Conservation (phyloP, 2,329 filamentous ascomycete genomes). For the Pestalotiopsis sp. region DNA sequence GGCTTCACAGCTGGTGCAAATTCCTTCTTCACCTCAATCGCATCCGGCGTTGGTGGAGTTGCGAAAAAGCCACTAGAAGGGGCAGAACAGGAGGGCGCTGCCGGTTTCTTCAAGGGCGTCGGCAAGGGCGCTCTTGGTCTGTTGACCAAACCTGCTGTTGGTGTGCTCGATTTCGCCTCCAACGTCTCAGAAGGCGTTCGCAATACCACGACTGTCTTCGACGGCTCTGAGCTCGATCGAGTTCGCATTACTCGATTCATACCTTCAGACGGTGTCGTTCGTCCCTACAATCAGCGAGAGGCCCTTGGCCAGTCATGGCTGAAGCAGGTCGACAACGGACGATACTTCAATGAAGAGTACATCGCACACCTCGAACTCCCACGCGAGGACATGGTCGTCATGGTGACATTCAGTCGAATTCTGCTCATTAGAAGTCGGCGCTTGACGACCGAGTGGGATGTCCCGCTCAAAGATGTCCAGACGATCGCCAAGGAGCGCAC, state of each 20-base stretch:
- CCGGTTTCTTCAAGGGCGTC: conserved; percentile 96
- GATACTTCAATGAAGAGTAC: conserved; percentile 97
- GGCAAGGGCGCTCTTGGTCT: conserved; percentile 92
- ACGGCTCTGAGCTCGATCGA: conserved; percentile 89
- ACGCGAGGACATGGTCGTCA: conserved; percentile 82
- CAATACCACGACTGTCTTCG: conserved; percentile 98
- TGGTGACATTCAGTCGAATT: conserved; percentile 86
- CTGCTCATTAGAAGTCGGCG: conserved; percentile 86
- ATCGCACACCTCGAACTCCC: conserved; percentile 94
- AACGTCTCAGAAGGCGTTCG: conserved; percentile 97
- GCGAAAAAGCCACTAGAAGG: conserved; percentile 93
- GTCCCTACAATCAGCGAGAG: conserved; percentile 92
- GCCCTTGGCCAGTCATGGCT: conserved; percentile 98
- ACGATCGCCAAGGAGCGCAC: conserved; percentile 97
- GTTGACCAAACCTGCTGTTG: conserved; percentile 96
- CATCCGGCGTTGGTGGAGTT: conserved; percentile 89
- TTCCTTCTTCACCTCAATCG: conserved; percentile 88
- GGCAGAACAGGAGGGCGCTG: conserved; percentile 89
- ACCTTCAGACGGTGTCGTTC: conserved; percentile 86
- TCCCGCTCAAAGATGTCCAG: conserved; percentile 92
- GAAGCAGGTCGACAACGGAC: conserved; percentile 95
- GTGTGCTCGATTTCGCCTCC: conserved; percentile 93
- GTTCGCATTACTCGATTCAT: conserved; percentile 94
- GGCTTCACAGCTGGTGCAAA: conserved; percentile 95
- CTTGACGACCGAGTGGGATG: conserved; percentile 91